Evolutionary conservation across 2,329 filamentous ascomycete genomes (phyloP).

Genomic region (Ilyonectria mors-panacis): DNA sequence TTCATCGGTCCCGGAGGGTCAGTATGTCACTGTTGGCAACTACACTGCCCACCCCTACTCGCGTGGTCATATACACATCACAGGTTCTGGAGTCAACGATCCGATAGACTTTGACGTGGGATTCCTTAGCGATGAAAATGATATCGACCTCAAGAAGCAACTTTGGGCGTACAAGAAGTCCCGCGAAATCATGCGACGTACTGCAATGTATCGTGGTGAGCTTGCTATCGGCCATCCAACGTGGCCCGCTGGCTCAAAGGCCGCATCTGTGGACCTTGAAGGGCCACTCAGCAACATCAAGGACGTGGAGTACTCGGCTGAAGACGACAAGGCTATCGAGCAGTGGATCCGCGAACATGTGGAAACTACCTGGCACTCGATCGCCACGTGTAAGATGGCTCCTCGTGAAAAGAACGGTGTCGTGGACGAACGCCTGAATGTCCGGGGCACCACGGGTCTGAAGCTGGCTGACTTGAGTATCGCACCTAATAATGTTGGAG

Average conservation of each 20-base stretch:
- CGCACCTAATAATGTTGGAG: conserved; percentile 57
- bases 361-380: conserved; percentile 61
- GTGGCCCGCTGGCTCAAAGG: conserved; percentile 60
- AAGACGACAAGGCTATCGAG: conserved; percentile 66
- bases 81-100: conserved; percentile 57
- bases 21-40: conserved; percentile 65
- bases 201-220: conserved; percentile 67
- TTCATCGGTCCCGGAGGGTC: conserved; percentile 51
- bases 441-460: conserved; percentile 57
- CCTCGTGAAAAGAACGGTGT: conserved; percentile 58
- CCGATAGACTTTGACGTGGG: conserved; percentile 70
- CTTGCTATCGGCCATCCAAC: conserved; percentile 59
- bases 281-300: conserved; percentile 52
- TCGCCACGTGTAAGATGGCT: conserved; percentile 63
- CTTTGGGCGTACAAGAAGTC: conserved; percentile 76
- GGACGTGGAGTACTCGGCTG: conserved; percentile 63
- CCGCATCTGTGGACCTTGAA: conserved; percentile 59
- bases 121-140: conserved; percentile 69
- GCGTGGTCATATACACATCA: conserved; percentile 68
- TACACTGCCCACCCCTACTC: conserved; percentile 56
- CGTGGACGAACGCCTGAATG: conserved; percentile 53
- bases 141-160: conserved; percentile 73
- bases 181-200: conserved; percentile 72
- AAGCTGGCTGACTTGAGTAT: conserved; percentile 60
- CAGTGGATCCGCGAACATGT: conserved; percentile 59